Base-by-base conservation (phyloP, 2,329 filamentous ascomycete genomes). In the Calonectria ilicicola region DNA sequence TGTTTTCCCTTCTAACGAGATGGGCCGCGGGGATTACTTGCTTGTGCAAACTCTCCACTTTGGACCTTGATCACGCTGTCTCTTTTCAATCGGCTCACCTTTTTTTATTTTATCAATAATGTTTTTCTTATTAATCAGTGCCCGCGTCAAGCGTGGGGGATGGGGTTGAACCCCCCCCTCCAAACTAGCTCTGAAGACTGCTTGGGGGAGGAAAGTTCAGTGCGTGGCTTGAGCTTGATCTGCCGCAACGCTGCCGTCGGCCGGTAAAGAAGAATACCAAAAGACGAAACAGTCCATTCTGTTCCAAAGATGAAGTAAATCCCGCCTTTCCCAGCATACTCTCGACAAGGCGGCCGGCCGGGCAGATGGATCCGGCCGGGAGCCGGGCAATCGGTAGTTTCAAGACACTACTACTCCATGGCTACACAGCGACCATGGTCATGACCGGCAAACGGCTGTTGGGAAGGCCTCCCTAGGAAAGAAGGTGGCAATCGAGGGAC, bases 311-410 rank as follows among this genome's bases (percentile, higher is more conserved):
- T 40, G 53, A 23, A 14, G 40, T 40, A 60, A 60, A 40, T 60
- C 32, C 53, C 53, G 32, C 53, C 53, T 40, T 23, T 7, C n/a
- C 21, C 26, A 5, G 27, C 42, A 29, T 21, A 27, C 9, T 29
- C 23, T 27, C 27, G 12, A 40, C 21, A 38, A 42, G 68, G 62
- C 65, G 46, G 70, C 65, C 76, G 76, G 77, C 65, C 74, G 77
- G 77, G 56, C 76, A 76, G 67, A 65, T 66, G 77, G 77, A 77
- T 71, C 71, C 70, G 49, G 23, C 47, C 40, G 46, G 42, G 62
- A 15, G 58, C 63, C 64, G 56, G 64, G 53, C 32, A 66, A 8
- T 68, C 70, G 60, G 60, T 64, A 69, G 42, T 56, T 58, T 38
- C 15, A 65, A 14, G n/a, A 19, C 23, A 47, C 8, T 23, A 47